Percentiles rank a stretch among this genome's conserved stretches.
Evolutionary conservation across 2,329 filamentous ascomycete genomes (phyloP).

Genomic region (Nemania diffusa): DNA sequence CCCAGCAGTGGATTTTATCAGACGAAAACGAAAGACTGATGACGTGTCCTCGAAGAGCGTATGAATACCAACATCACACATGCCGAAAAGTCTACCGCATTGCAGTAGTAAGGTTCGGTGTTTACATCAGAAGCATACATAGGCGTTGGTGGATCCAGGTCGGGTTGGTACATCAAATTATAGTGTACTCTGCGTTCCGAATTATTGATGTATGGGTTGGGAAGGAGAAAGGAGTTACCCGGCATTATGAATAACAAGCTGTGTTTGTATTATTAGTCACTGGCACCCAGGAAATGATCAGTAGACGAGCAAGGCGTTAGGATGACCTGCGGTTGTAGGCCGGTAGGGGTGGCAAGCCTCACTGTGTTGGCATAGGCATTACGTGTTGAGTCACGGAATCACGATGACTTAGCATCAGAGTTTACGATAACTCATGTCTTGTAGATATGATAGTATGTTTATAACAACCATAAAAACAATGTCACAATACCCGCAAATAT

Average conservation of each 20-base stretch:
- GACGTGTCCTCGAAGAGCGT: not conserved
- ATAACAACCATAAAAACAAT: not conserved
- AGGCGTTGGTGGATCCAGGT: conserved; percentile 8
- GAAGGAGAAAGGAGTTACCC: not conserved
- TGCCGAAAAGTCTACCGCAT: not conserved
- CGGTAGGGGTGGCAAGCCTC: not conserved
- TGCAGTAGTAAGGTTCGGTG: not conserved
- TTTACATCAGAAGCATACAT: conserved; percentile 9
- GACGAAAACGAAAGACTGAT: not conserved
- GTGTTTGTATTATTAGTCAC: not conserved
- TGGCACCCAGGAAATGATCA: not conserved
- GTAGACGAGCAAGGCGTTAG: conserved; percentile 10
- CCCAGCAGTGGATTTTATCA: too few relatives aligned
- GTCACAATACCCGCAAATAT: not conserved
- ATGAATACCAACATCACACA: too few relatives aligned
- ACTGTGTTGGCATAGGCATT: not conserved
- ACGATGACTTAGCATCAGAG: not conserved
- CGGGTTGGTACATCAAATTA: not conserved
- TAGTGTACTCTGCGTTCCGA: not conserved
- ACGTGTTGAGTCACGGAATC: not conserved
- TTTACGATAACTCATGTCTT: not conserved
- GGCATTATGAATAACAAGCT: not conserved
- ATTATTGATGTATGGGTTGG: not conserved
- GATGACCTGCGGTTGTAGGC: not conserved
- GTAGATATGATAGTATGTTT: not conserved